phyloP scores from a whole-genome alignment of 768 basidiomycete genomes.

The Pleurotus sapidus region DNA sequence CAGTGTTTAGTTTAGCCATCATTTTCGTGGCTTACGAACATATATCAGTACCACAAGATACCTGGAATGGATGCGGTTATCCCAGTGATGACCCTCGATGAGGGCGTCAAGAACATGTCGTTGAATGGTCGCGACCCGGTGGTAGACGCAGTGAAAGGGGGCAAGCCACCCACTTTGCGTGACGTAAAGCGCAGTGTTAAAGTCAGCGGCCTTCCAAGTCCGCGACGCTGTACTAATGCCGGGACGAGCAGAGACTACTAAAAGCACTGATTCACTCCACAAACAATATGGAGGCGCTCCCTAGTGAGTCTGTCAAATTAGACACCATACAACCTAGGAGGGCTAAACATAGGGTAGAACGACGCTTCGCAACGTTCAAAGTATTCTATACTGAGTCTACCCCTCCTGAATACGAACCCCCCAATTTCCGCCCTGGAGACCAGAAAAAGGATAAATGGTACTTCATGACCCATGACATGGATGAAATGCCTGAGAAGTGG shows the following conservation, averaged over 20 bases:
- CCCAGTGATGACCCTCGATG: slow-evolving; percentile 74
- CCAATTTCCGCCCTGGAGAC: slow-evolving; percentile 73
- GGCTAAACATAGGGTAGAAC: slow-evolving; percentile 39
- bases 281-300: slow-evolving; percentile 75
- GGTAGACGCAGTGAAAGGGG: slow-evolving; percentile 52
- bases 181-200: slow-evolving; percentile 85
- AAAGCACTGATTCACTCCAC: slow-evolving; percentile 79
- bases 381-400: slow-evolving; percentile 79
- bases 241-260: slow-evolving; percentile 52
- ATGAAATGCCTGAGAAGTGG: slow-evolving; percentile 74
- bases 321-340: not conserved
- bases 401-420: slow-evolving; percentile 83
- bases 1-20: slow-evolving; percentile 6
- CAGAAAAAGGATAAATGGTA: slow-evolving; percentile 72
- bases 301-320: slow-evolving; percentile 47
- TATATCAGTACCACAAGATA: slow-evolving; percentile 60
- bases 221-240: not conserved
- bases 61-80: slow-evolving; percentile 57
- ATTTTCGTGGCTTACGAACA: not conserved
- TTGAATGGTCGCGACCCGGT: slow-evolving; percentile 54
- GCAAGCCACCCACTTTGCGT: slow-evolving; percentile 66
- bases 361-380: slow-evolving; percentile 87
- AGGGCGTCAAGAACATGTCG: slow-evolving; percentile 51
- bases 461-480: slow-evolving; percentile 72
- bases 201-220: slow-evolving; percentile 22